phyloP scores from a whole-genome alignment of 768 basidiomycete species.

The Tylopilus plumbeoviolaceoides region DNA sequence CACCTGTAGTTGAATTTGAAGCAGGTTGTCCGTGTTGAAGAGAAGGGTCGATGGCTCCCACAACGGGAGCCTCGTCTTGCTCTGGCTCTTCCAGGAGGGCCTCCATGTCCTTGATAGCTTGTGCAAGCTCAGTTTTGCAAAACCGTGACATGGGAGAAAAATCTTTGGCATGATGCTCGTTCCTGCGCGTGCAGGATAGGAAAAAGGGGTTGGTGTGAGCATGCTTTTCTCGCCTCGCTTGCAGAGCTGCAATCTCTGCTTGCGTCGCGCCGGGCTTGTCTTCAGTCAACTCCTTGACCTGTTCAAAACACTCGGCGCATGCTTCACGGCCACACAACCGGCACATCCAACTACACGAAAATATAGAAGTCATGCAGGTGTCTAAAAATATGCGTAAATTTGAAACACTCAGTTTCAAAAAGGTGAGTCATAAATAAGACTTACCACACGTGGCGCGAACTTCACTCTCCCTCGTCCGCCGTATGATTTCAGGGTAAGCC shows the following conservation, averaged over 20 bases:
- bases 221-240: constrained; percentile 54
- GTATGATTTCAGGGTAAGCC: constrained; percentile 52
- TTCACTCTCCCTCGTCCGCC: constrained; percentile 73
- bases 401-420: constrained; percentile 7
- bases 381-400: constrained; percentile 44
- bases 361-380: constrained; percentile 91
- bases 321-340: constrained; percentile 87
- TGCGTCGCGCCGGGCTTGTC: constrained; percentile 46
- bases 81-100: constrained; percentile 38
- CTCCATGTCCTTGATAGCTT: constrained; percentile 69
- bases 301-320: constrained; percentile 78
- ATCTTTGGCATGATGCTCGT: constrained; percentile 61
- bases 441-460: constrained; percentile 82
- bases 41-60: constrained; percentile 28
- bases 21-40: constrained; percentile 18
- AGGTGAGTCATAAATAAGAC: constrained; percentile 22
- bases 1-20: background rate
- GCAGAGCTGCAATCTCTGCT: constrained; percentile 46
- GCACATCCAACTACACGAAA: constrained; percentile 88
- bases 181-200: constrained; percentile 63
- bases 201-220: constrained; percentile 70
- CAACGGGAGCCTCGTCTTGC: constrained; percentile 19
- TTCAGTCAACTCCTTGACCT: constrained; percentile 60
- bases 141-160: constrained; percentile 85
- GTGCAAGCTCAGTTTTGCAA: constrained; percentile 54